A percentile compares a stretch with the other conserved stretches of the same genome.
phyloP scores from a whole-genome alignment of 2,329 filamentous ascomycete species.

The Trichoderma polysporum region DNA sequence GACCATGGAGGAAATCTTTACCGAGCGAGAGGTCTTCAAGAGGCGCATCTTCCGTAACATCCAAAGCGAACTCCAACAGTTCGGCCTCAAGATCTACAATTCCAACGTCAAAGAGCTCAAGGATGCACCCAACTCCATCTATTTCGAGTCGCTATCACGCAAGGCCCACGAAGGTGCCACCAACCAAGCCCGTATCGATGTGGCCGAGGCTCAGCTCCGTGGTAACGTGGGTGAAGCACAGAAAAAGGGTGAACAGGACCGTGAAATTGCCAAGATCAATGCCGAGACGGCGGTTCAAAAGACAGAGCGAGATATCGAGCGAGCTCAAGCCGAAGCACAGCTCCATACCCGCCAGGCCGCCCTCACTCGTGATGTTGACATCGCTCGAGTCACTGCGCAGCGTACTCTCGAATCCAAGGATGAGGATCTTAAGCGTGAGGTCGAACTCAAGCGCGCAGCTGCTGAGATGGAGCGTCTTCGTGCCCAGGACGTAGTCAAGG shows the following conservation, averaged over 20 bases:
- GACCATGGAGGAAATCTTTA: constrained; percentile 93
- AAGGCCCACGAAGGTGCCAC: constrained; percentile 84
- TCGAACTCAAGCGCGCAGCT: constrained; percentile 73
- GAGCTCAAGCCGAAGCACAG: constrained; percentile 73
- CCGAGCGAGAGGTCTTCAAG: constrained; percentile 74
- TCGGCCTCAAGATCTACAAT: constrained; percentile 71
- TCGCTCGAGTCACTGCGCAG: constrained; percentile 71
- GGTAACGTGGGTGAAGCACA: constrained; percentile 77
- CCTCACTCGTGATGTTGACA: constrained; percentile 71
- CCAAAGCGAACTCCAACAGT: constrained; percentile 75
- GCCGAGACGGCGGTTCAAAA: constrained; percentile 82
- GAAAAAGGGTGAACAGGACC: constrained; percentile 76
- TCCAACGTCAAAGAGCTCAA: constrained; percentile 84
- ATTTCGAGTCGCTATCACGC: constrained; percentile 77
- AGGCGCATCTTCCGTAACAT: constrained; percentile 72
- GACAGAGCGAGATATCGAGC: constrained; percentile 80
- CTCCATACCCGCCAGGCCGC: constrained; percentile 71
- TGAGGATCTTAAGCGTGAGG: constrained; percentile 75
- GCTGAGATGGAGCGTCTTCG: constrained; percentile 80
- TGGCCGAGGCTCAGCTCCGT: constrained; percentile 61
- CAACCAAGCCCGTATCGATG: constrained; percentile 72
- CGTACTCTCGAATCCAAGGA: constrained; percentile 73
- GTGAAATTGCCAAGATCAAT: constrained; percentile 84
- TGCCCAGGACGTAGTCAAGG: constrained; percentile 75
- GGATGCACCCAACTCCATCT: constrained; percentile 77